phyloP scores from a whole-genome alignment of 305 asterid species.

The Euphrasia arctica region DNA sequence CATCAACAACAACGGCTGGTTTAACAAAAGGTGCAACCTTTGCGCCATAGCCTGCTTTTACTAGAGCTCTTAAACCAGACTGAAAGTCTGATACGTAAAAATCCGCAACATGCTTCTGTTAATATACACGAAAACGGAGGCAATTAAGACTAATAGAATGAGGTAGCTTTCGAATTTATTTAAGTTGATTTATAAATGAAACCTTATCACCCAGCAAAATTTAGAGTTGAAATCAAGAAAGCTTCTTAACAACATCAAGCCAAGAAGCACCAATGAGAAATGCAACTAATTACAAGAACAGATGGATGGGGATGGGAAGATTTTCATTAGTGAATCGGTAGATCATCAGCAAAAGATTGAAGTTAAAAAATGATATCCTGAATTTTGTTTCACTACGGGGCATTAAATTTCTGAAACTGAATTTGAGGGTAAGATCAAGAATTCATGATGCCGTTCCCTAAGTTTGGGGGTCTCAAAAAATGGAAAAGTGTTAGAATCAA shows the following conservation, averaged over 20 bases:
- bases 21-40: slow-evolving; percentile 86
- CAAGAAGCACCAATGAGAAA: slow-evolving; percentile 8
- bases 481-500: neutral
- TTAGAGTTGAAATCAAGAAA: slow-evolving; percentile 12
- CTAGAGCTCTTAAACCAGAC: slow-evolving; percentile 91
- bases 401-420: neutral
- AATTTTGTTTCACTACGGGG: too few relatives aligned
- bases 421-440: neutral
- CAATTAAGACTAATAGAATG: slow-evolving; percentile 16
- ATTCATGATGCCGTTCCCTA: neutral
- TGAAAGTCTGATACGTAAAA: slow-evolving; percentile 95
- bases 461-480: neutral
- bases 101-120: slow-evolving; percentile 82
- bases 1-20: slow-evolving; percentile 64
- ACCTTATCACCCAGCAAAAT: slow-evolving; percentile 1
- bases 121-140: slow-evolving; percentile 23
- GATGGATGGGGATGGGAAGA: neutral
- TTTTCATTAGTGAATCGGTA: neutral
- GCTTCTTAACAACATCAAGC: neutral
- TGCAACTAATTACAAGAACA: neutral
- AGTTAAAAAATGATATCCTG: neutral
- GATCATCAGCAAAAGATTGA: slow-evolving; percentile 1
- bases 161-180: slow-evolving; percentile 6
- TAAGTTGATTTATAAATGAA: slow-evolving; percentile 10
- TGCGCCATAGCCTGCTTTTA: slow-evolving; percentile 96